Conservation (phyloP, 2,329 filamentous ascomycete species). For the Fusarium agapanthi region DNA sequence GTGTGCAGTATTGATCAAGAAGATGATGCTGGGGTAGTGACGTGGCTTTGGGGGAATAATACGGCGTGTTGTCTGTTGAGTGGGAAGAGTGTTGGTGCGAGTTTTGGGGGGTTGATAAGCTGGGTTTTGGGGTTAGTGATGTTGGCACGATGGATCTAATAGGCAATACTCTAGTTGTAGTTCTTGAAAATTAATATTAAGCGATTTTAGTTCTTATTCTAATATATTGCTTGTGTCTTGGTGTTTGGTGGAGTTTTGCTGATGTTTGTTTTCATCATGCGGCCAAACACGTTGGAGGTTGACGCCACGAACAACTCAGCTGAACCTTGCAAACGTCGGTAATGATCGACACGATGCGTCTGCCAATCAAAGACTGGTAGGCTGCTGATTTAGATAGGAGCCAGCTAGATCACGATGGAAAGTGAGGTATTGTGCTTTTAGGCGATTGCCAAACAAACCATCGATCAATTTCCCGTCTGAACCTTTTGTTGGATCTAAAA, state of each 20-base stretch:
- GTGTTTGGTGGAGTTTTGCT: not conserved
- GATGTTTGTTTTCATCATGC: not conserved
- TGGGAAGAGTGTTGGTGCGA: not conserved
- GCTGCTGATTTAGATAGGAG: rapidly evolving
- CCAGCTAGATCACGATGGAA: rapidly evolving
- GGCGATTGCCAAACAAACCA: rapidly evolving
- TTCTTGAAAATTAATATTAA: rapidly evolving
- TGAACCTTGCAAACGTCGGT: rapidly evolving
- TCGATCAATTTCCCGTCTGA: too few relatives aligned
- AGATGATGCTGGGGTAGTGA: not conserved
- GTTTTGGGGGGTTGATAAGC: not conserved
- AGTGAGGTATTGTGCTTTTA: not conserved
- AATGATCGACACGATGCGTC: rapidly evolving
- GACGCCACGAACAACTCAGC: not conserved
- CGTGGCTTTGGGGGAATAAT: not conserved
- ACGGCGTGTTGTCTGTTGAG: not conserved
- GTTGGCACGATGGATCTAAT: not conserved
- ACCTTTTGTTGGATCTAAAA: not conserved
- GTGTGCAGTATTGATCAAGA: not conserved
- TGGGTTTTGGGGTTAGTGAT: not conserved
- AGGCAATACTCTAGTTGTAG: rapidly evolving
- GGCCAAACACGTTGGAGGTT: not conserved
- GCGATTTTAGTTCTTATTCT: too few relatives aligned
- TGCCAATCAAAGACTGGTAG: rapidly evolving
- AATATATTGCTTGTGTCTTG: rapidly evolving